Percentiles rank a stretch among this genome's conserved stretches.
Evolutionary conservation across 2,329 filamentous ascomycete species (phyloP).

Genomic region (Neofusicoccum cordaticola): DNA sequence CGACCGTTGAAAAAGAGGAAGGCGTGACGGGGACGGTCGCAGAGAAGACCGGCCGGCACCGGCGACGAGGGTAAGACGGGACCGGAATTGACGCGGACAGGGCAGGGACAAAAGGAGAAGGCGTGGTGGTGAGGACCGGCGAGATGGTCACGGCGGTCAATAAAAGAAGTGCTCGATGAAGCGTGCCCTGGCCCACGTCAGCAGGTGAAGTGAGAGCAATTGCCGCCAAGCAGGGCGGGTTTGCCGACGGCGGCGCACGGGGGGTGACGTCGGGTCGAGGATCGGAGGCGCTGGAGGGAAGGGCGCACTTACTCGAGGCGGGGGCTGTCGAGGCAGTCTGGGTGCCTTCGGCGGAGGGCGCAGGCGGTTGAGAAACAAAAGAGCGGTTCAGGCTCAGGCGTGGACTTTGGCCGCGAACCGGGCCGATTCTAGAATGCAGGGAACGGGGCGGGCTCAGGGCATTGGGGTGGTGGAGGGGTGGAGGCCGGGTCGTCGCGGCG

Average conservation of each 20-base stretch:
- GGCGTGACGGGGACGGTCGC: neutral
- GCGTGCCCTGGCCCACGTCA: neutral
- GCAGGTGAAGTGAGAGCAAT: neutral
- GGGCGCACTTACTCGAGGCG: conserved; percentile 12
- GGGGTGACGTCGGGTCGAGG: conserved; percentile 4
- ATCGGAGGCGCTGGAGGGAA: neutral
- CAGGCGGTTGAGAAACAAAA: neutral
- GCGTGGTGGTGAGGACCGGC: neutral
- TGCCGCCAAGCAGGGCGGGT: neutral
- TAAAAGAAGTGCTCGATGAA: conserved; percentile 1
- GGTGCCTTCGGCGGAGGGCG: neutral
- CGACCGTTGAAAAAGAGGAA: neutral
- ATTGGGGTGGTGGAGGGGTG: conserved; percentile 5
- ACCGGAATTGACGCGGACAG: neutral
- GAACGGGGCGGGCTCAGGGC: conserved; percentile 13
- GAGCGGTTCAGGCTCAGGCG: conserved; percentile 7
- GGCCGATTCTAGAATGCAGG: conserved; percentile 9
- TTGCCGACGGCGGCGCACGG: neutral
- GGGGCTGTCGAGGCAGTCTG: neutral
- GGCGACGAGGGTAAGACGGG: neutral
- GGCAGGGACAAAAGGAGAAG: neutral
- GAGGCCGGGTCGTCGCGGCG: neutral
- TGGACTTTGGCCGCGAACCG: neutral
- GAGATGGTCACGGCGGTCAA: neutral
- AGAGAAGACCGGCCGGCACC: neutral